Base-by-base conservation (phyloP, 78 protist species). In the Cavenderia fasciculata region DNA sequence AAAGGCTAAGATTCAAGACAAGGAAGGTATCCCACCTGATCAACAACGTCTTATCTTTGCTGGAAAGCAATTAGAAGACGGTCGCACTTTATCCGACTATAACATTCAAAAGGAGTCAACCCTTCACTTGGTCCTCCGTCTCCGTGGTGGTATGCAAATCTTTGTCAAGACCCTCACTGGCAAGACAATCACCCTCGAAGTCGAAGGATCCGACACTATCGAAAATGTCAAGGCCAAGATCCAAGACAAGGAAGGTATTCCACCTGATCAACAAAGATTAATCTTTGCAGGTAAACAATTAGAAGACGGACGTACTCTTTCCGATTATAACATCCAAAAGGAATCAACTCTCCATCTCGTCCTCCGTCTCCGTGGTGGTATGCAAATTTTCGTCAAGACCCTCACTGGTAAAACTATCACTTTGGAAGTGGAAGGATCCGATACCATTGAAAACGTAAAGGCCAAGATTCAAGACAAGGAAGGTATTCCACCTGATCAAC, bases 221-320 rank as follows among this genome's bases (percentile, higher is more conserved):
- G 98, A 98, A 33, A 95, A 93, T 73, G 99, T 98, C 46, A 98
- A 98, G 95, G 75, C 95, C 38, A 97, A 98, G 94, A 98, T 98
- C 87, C 98, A 97, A 82, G 99, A 97, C 78, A 97, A 98, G 86
- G 99, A 98, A 85, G 99, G 99, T 23, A 97, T 98, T 49, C 99
- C 99, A 72, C 99, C 99, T 8, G 99, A 99, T 43, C 99, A 97
- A 71, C 99, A 99, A 95, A 92, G 99, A 36, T 93, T 99, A 47
- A 99, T 98, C 88, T 99, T 98, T 70, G 99, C 99, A 43, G 99
- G 99, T 70, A 98, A 97, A 97, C 99, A 98, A 79, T 93, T 98
- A 59, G 99, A 98, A 38, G 98, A 95, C 14, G 97, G 97, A n/a
- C 92, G 97, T 44, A 96, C 97, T 52, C 72, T 96, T 0, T 36